phyloP scores from a whole-genome alignment of 2,329 filamentous ascomycete species.

The Fusarium caatingaense region DNA sequence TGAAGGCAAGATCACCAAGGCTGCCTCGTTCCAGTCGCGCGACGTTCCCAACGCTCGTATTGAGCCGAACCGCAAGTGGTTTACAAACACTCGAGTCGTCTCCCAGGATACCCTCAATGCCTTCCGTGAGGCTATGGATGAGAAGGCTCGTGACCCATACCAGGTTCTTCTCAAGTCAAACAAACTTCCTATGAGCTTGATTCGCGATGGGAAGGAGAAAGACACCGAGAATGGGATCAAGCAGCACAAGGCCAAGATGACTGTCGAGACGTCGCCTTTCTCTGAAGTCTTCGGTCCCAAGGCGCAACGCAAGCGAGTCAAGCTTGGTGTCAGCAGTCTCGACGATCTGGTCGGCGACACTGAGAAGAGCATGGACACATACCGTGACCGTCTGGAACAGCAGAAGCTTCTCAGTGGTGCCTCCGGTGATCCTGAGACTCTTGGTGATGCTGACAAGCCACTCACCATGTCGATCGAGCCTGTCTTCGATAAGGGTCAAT shows the following conservation, averaged over 20 bases:
- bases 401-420: conserved; percentile 79
- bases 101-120: conserved; percentile 87
- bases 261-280: conserved; percentile 88
- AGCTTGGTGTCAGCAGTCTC: conserved; percentile 84
- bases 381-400: conserved; percentile 83
- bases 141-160: conserved; percentile 90
- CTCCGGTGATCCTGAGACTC: conserved; percentile 66
- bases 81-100: conserved; percentile 90
- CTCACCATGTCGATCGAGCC: conserved; percentile 77
- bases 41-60: conserved; percentile 86
- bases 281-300: conserved; percentile 92
- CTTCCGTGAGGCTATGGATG: conserved; percentile 92
- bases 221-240: conserved; percentile 82
- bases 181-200: conserved; percentile 95
- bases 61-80: conserved; percentile 98
- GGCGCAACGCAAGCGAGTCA: conserved; percentile 90
- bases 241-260: conserved; percentile 93
- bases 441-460: conserved; percentile 56
- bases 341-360: conserved; percentile 84
- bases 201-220: conserved; percentile 73
- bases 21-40: conserved; percentile 84
- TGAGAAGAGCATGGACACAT: conserved; percentile 82
- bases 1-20: conserved; percentile 83
- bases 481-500: conserved; percentile 94
- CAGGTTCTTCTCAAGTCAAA: conserved; percentile 96